Base-by-base conservation (phyloP, 148 eudicot genomes). In the Camellia granthamiana region DNA sequence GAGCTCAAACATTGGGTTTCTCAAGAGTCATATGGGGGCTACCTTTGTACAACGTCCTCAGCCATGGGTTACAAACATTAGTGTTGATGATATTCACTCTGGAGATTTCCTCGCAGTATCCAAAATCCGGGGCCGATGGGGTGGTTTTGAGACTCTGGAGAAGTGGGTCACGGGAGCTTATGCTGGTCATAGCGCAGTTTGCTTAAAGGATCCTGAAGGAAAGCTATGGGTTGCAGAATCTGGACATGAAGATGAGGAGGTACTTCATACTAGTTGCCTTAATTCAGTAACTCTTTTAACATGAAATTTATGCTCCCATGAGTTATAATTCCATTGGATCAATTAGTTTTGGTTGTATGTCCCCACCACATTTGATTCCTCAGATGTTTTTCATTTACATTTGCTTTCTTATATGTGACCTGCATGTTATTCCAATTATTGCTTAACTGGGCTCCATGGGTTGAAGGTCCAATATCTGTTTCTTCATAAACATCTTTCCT, bases 211-310 rank as follows among this genome's bases (percentile, higher is more conserved):
- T 84, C 75, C 90, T 74, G 90, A 94, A 79, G 98, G 97, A 59
- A 90, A 87, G 77, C 87, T 94, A 44, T 94, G 98, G 98, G 95
- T 94, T 79, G 98, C 90, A 71, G 98, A 94, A 80, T 94, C 98
- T 78, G 98, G 98, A 78, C 90, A 92, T 86, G 97, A 92, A 80
- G 85, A 92, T 85, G 93, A 92, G 46, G 83, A 94, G 92, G 98
- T 92, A 78, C 76, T 58, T 19, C 67, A 54, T 54, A 63, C 46
- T 47, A 79, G 19, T 55, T 77, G 44, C 21, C 6, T 11, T 30
- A 54, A 42, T 73, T 38, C 59, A 55, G 4, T 23, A 54, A 73
- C 76, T 72, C 38, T 12, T 54, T 14, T 21, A 54, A 72, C 43
- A 18, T 23, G 43, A 23, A 72, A 52, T 43, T 72, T 51, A 0